Percentiles rank a stretch among this genome's conserved stretches.
Conservation (phyloP, 73 alveolate genomes). For the Tetrahymena borealis region DNA sequence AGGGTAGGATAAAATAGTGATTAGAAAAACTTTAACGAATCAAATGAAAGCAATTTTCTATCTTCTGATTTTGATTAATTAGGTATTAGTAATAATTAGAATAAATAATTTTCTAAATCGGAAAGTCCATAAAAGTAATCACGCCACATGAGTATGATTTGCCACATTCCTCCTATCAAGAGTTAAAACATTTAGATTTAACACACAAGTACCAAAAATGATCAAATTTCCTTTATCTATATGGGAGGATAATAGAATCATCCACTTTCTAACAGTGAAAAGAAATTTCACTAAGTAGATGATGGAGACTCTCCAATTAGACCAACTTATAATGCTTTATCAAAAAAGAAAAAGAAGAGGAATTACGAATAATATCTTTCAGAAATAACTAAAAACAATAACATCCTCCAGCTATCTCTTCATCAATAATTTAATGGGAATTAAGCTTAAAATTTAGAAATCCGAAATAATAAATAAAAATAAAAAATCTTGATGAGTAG, state of each 20-base stretch:
- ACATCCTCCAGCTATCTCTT: not conserved
- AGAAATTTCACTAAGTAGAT: not conserved
- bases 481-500: not conserved
- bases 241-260: not conserved
- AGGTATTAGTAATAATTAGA: no score
- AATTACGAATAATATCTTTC: not conserved
- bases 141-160: not conserved
- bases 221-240: not conserved
- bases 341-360: not conserved
- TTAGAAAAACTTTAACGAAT: no score
- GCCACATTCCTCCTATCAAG: not conserved
- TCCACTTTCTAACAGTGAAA: not conserved
- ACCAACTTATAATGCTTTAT: not conserved
- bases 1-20: not conserved
- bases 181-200: not conserved
- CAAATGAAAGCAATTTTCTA: no score
- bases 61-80: no score
- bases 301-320: not conserved
- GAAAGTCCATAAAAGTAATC: not conserved
- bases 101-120: not conserved
- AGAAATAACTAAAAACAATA: not conserved
- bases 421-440: not conserved
- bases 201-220: not conserved
- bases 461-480: not conserved
- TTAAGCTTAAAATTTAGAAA: not conserved